These are phyloP conservation scores for Eucalyptus tenuipes DNA, from an alignment of 345 rosid genomes.

Conservation along the genomic window DNA sequence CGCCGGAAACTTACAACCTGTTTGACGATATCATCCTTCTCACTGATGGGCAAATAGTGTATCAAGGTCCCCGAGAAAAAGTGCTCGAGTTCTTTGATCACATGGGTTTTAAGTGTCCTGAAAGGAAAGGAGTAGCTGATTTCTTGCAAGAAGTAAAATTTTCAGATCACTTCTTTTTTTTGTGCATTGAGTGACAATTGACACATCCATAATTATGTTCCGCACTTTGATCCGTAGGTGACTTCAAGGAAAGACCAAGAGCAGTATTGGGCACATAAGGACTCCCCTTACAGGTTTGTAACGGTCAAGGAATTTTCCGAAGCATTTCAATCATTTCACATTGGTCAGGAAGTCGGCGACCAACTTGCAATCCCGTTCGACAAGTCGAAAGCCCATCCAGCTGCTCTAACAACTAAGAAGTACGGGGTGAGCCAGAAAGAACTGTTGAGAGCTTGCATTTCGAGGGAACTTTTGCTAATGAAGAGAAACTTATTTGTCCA, in stretches of 20 bases:
- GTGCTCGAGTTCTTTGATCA: conserved; percentile 54
- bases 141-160: conserved; percentile 61
- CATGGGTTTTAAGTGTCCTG: conserved; percentile 64
- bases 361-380: conserved; percentile 61
- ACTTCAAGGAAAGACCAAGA: conserved; percentile 73
- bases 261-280: conserved; percentile 59
- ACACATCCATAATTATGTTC: neutral
- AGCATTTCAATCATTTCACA: conserved; percentile 51
- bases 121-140: conserved; percentile 74
- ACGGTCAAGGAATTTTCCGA: conserved; percentile 47
- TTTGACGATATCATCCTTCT: conserved; percentile 71
- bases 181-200: neutral
- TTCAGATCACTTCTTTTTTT: neutral
- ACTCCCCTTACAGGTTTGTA: conserved; percentile 45
- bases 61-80: conserved; percentile 64
- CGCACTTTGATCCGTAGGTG: conserved; percentile 6
- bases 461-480: conserved; percentile 78
- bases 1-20: conserved; percentile 62
- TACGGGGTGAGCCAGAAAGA: conserved; percentile 56
- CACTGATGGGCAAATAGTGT: conserved; percentile 68
- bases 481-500: conserved; percentile 81
- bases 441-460: conserved; percentile 56
- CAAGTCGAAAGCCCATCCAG: conserved; percentile 59
- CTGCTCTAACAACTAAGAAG: conserved; percentile 53
- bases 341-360: conserved; percentile 52